phyloP scores from a whole-genome alignment of 208 protist genomes.

The Leptomonas pyrrhocoris region DNA sequence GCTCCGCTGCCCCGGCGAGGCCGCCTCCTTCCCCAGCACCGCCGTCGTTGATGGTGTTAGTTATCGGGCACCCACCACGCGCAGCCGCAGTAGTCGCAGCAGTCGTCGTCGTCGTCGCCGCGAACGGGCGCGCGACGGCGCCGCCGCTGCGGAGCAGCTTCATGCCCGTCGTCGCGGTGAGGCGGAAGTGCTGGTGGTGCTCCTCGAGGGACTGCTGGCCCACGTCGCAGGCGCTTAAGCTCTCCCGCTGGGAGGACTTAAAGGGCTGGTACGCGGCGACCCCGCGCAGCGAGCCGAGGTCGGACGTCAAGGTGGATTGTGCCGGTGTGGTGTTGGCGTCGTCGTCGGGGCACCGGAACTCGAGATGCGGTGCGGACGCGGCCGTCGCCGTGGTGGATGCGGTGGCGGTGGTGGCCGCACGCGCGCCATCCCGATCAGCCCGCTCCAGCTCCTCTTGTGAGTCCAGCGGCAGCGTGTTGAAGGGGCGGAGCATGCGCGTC shows the following conservation, averaged over 20 bases:
- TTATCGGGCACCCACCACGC: too few relatives aligned
- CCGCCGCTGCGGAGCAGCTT: conserved; percentile 8
- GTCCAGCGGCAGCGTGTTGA: neutral
- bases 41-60: too few relatives aligned
- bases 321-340: neutral
- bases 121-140: neutral
- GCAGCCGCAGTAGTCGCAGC: too few relatives aligned
- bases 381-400: neutral
- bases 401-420: neutral
- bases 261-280: neutral
- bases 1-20: too few relatives aligned
- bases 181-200: conserved; percentile 29
- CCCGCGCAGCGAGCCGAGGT: conserved; percentile 11
- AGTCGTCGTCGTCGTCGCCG: too few relatives aligned
- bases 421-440: neutral
- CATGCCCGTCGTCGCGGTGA: conserved; percentile 10
- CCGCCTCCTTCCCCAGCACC: too few relatives aligned
- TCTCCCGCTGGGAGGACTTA: neutral
- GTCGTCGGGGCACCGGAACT: neutral
- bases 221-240: conserved; percentile 24
- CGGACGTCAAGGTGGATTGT: neutral
- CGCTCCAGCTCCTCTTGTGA: neutral
- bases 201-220: conserved; percentile 36
- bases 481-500: conserved; percentile 17
- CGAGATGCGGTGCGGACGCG: neutral